Evolutionary conservation across 202 grass and related monocot species (phyloP).

Genomic region (Panicum hallii): DNA sequence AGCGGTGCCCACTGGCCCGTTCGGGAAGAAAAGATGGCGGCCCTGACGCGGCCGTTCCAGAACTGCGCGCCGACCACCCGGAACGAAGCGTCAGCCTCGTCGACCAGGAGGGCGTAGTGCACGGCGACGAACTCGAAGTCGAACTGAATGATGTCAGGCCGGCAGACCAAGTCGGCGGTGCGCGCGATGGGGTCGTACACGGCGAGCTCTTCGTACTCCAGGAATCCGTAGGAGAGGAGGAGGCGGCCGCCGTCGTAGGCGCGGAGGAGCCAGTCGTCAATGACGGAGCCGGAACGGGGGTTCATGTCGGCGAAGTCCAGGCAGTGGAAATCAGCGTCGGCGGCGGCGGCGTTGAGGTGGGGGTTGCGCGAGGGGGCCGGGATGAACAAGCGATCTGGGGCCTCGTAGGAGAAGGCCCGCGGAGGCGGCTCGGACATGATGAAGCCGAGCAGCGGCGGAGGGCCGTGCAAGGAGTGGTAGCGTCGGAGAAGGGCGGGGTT

Average conservation of each 20-base stretch:
- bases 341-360: neutral
- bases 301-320: neutral
- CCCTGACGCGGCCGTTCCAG: too few species aligned
- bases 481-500: constrained; percentile 1
- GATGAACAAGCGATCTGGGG: neutral
- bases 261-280: constrained; percentile 4
- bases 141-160: neutral
- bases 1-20: neutral
- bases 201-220: constrained; percentile 7
- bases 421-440: neutral
- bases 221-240: constrained; percentile 1
- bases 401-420: neutral
- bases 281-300: constrained; percentile 1
- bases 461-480: neutral
- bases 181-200: constrained; percentile 36
- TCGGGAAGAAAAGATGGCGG: too few species aligned
- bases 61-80: constrained; percentile 1
- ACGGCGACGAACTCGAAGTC: neutral
- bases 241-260: constrained; percentile 7
- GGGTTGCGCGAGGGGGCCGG: neutral
- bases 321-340: neutral
- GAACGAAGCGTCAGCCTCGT: constrained; percentile 1
- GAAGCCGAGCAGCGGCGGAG: constrained; percentile 3
- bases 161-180: neutral
- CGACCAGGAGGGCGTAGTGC: neutral